A percentile compares a stretch with the other conserved stretches of the same genome.
Evolutionary conservation across 257 asterid genomes (phyloP).

Genomic region (Nicotiana tomentosiformis): DNA sequence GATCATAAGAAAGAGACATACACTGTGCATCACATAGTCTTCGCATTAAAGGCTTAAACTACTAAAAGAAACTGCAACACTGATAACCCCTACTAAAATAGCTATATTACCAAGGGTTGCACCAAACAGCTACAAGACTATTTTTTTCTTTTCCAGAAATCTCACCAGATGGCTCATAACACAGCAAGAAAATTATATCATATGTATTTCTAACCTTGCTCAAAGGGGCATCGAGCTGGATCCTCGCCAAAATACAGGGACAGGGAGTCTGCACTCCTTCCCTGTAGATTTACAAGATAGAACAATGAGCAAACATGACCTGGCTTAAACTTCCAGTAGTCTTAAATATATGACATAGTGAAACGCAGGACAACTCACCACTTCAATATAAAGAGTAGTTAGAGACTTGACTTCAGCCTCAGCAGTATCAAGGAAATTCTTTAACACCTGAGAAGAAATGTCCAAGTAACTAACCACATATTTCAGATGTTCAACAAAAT

Average conservation of each 20-base stretch:
- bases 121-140: neutral
- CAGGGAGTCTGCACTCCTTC: slow-evolving; percentile 93
- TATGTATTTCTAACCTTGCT: slow-evolving; percentile 59
- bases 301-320: slow-evolving; percentile 1
- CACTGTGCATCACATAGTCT: neutral
- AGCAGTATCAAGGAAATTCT: slow-evolving; percentile 75
- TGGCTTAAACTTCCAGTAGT: neutral
- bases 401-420: slow-evolving; percentile 97
- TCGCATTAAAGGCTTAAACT: neutral
- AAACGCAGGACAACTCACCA: slow-evolving; percentile 46
- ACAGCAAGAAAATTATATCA: neutral
- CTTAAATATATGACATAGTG: neutral
- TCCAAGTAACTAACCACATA: slow-evolving; percentile 17
- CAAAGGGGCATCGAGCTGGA: slow-evolving; percentile 98
- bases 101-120: neutral
- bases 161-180: neutral
- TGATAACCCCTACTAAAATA: neutral
- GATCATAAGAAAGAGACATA: no score
- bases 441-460: slow-evolving; percentile 57
- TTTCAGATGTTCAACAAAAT: neutral
- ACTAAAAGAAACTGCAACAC: neutral
- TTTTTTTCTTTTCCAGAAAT: neutral
- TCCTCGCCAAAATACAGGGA: slow-evolving; percentile 96
- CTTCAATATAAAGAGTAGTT: slow-evolving; percentile 83
- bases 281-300: slow-evolving; percentile 37